A percentile compares a stretch with the other conserved stretches of the same genome.
phyloP scores from a whole-genome alignment of 2,329 filamentous ascomycete genomes.

The Celoporthe dispersa region DNA sequence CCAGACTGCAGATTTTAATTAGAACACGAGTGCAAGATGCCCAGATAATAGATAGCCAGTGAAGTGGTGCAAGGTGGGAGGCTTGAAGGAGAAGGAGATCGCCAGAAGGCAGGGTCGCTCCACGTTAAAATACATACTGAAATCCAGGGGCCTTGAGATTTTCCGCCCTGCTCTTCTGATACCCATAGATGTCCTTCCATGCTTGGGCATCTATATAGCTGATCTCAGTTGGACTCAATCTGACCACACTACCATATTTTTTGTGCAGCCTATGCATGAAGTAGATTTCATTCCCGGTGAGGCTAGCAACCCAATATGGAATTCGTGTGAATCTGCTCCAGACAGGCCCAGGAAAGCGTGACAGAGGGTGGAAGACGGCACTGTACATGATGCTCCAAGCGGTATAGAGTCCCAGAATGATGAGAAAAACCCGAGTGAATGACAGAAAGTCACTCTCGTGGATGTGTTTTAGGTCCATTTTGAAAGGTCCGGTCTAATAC shows the following conservation, averaged over 20 bases:
- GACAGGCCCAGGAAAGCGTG: constrained; percentile 21
- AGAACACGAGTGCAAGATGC: not conserved
- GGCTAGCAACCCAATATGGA: constrained; percentile 32
- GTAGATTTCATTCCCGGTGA: constrained; percentile 31
- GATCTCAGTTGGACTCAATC: constrained; percentile 7
- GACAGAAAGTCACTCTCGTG: not conserved
- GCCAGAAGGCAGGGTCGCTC: not conserved
- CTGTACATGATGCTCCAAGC: constrained; percentile 11
- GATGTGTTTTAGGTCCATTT: not conserved
- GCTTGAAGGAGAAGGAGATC: not conserved
- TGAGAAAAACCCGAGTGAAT: not conserved
- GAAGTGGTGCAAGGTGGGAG: not conserved
- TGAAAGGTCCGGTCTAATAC: not conserved
- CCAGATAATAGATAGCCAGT: not conserved
- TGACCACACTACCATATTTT: constrained; percentile 17
- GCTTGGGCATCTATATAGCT: constrained; percentile 19
- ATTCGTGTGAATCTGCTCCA: constrained; percentile 31
- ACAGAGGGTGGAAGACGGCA: constrained; percentile 11
- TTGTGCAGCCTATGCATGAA: constrained; percentile 25
- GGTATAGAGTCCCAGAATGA: not conserved
- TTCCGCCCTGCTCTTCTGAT: constrained; percentile 26
- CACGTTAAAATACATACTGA: constrained; percentile 20
- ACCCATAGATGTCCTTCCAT: constrained; percentile 21
- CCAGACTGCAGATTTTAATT: not conserved
- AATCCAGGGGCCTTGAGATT: constrained; percentile 36